Evolutionary conservation across 148 eudicot genomes (phyloP), one percentile per base, ranked within the genome.

Genomic region (Camellia granthamiana): DNA sequence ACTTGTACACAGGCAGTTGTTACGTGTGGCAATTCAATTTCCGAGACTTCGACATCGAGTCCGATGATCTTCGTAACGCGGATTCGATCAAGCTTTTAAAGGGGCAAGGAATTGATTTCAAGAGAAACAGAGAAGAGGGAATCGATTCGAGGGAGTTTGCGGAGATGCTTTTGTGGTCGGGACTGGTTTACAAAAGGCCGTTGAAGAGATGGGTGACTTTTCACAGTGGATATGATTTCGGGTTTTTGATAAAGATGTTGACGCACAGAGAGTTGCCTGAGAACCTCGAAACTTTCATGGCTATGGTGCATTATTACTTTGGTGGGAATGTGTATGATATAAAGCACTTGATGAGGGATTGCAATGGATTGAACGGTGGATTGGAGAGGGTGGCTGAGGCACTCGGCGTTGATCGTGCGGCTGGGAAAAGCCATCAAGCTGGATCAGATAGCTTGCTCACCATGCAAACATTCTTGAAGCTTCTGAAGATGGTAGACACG

Each of bases 181-280:
- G 88, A 4, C 70, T 85, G 38, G 83, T 85, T 0, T 82, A 81
- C 74, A 85, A 80, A 64, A 82, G 83, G 44, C 41, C 72, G 16
- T 84, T 79, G 66, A 83, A 81, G 23, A 79, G 76, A 2, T 86
- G 83, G 84, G 84, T 86, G 64, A 84, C 86, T 41, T 86, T 86
- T 52, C 78, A 74, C 54, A n/a, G 78, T 30, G 38, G 38, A 30
- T 30, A 30, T 30, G 38, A 30, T 30, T 30, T 30, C 38, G 38
- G 38, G 38, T 30, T 30, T 30, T 30, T 30, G 38, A 30, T 30
- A 30, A 30, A 30, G 38, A 30, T 30, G 38, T 30, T 80, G 47
- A 80, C 83, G 5, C 51, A 18, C 6, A n/a, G 76, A 15, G 3
- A 3, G 41, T 19, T 80, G 74, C 87, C 87, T 3, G 44, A 54